Evolutionary conservation across 495 filamentous ascomycete genomes (phyloP).

Genomic region (Penicillium arizonense): DNA sequence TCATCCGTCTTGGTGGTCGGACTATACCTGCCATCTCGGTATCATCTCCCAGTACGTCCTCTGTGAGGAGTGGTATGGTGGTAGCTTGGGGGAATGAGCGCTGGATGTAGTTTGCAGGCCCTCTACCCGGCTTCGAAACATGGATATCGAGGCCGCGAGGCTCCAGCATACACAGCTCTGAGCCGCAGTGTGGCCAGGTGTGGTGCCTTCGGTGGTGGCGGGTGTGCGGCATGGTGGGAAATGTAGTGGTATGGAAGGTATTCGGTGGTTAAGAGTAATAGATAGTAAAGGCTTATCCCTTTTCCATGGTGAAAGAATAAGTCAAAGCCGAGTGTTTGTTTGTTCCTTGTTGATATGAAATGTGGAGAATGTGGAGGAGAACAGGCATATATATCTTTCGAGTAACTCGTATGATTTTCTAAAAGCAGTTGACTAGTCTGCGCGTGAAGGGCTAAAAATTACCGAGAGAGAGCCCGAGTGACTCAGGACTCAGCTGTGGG

Average conservation of each 20-base stretch:
- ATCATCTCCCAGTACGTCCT: conserved; percentile 21
- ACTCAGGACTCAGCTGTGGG: background rate
- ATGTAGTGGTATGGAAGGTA: background rate
- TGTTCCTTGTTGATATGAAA: background rate
- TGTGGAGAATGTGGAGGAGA: background rate
- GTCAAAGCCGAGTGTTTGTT: background rate
- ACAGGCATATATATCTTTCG: background rate
- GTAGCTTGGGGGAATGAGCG: conserved; percentile 20
- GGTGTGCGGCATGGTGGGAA: conserved; percentile 24
- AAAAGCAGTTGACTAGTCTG: background rate
- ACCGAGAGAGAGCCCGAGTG: background rate
- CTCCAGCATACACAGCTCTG: conserved; percentile 22
- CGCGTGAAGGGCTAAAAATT: conserved; percentile 11
- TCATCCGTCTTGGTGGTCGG: conserved; percentile 16
- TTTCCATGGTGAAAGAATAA: conserved; percentile 10
- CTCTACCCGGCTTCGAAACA: conserved; percentile 1
- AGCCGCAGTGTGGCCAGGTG: conserved; percentile 41
- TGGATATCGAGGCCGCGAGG: conserved; percentile 13
- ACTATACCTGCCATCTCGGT: conserved; percentile 38
- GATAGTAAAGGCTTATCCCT: background rate
- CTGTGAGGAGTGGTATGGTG: conserved; percentile 16
- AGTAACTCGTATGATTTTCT: conserved; percentile 1
- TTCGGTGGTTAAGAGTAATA: background rate
- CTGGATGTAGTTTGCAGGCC: conserved; percentile 3
- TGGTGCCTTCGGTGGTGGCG: conserved; percentile 38